Conservation (phyloP, 2,329 filamentous ascomycete genomes). For the Verticillium dahliae region DNA sequence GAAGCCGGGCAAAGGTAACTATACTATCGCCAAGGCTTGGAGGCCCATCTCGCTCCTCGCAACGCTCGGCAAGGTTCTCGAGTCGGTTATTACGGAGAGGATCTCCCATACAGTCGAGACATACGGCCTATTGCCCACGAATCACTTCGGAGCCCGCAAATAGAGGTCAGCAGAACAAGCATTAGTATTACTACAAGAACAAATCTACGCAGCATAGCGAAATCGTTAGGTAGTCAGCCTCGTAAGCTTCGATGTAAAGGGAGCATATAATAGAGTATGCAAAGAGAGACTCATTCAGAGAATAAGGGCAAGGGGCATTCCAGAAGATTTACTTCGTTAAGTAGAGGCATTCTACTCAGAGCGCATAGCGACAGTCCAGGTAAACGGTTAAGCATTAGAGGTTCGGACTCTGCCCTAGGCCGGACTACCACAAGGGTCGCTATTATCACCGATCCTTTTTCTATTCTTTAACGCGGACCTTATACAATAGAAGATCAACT, state of each 20-base stretch:
- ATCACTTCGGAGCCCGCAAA: conserved; percentile 3
- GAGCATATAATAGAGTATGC: conserved; percentile 32
- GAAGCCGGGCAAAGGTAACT: conserved; percentile 18
- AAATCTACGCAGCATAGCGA: conserved; percentile 1
- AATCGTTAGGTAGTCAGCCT: conserved; percentile 21
- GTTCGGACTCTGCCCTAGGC: conserved; percentile 10
- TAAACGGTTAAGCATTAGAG: conserved; percentile 15
- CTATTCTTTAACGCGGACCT: conserved; percentile 19
- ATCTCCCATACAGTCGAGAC: neutral
- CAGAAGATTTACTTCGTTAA: conserved; percentile 9
- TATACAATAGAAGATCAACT: conserved; percentile 13
- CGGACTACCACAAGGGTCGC: conserved; percentile 23
- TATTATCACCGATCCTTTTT: conserved; percentile 27
- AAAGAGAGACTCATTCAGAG: conserved; percentile 20
- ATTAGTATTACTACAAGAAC: neutral
- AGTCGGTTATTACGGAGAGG: neutral
- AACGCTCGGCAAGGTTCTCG: conserved; percentile 16
- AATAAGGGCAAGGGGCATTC: conserved; percentile 15
- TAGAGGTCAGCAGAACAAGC: conserved; percentile 3
- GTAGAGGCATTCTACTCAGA: conserved; percentile 18
- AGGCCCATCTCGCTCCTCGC: conserved; percentile 18
- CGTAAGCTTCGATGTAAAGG: conserved; percentile 31
- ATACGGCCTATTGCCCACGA: neutral
- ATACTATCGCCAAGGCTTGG: conserved; percentile 16
- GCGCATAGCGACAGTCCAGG: conserved; percentile 13